These are phyloP conservation scores for Cucumis hystrix DNA, from an alignment of 306 rosid species.

Conservation along the genomic window DNA sequence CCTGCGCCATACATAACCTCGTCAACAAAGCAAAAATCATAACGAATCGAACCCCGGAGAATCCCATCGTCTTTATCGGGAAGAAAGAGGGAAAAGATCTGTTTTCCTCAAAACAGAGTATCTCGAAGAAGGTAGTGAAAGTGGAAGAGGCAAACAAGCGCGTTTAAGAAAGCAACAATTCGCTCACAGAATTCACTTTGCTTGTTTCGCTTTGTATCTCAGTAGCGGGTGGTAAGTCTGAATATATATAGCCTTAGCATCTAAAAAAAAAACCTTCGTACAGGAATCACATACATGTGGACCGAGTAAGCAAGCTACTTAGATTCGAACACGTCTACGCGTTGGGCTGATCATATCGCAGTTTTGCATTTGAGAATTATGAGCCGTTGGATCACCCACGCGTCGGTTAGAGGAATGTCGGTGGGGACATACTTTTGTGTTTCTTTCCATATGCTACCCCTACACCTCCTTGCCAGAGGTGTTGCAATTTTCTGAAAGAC, in stretches of 20 bases:
- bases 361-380: background rate
- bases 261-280: background rate
- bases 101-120: background rate
- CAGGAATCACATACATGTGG: background rate
- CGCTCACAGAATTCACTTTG: background rate
- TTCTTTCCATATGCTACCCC: background rate
- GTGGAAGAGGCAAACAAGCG: background rate
- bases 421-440: background rate
- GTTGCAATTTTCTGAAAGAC: background rate
- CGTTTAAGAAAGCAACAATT: background rate
- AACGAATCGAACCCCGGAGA: background rate
- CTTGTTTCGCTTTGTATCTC: background rate
- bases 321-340: background rate
- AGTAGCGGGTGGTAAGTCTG: background rate
- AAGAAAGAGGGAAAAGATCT: background rate
- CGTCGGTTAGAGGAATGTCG: background rate
- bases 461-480: background rate
- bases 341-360: background rate
- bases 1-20: conserved; percentile 1
- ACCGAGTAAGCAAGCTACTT: background rate
- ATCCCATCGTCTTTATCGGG: background rate
- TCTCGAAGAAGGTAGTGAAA: background rate
- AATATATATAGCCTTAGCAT: background rate
- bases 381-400: background rate
- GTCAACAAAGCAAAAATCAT: background rate